Evolutionary conservation across 768 basidiomycete genomes (phyloP).

Genomic region (Ramaria sp.): DNA sequence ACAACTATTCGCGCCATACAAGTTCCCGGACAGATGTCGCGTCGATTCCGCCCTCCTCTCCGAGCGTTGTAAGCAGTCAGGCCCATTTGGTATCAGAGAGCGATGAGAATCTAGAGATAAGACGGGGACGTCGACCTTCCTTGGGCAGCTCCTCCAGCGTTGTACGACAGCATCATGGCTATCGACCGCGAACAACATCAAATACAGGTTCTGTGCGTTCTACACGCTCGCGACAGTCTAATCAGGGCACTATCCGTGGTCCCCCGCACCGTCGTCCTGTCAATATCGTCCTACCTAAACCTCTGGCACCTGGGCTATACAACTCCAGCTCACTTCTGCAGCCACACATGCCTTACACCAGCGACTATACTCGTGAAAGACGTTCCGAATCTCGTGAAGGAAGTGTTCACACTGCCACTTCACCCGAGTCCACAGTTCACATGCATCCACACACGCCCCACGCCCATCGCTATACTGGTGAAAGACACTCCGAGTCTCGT

Average conservation of each 20-base stretch:
- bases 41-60: background rate
- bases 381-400: background rate
- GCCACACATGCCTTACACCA: background rate
- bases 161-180: background rate
- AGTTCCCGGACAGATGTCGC: constrained; percentile 12
- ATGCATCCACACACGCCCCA: background rate
- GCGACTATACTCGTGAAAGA: background rate
- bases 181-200: background rate
- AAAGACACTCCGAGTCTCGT: background rate
- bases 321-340: background rate
- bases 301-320: constrained; percentile 38
- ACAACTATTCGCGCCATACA: constrained; percentile 12
- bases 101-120: background rate
- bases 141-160: background rate
- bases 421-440: too few species aligned
- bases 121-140: background rate
- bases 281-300: constrained; percentile 59
- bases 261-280: constrained; percentile 52
- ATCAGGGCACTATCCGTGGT: constrained; percentile 30
- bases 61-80: constrained; percentile 1
- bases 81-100: background rate
- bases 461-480: background rate
- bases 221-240: constrained; percentile 9
- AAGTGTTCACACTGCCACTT: background rate
- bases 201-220: constrained; percentile 7